Conservation (phyloP, 108 stramenopile genomes). For the Nannochloropsis gaditana region DNA sequence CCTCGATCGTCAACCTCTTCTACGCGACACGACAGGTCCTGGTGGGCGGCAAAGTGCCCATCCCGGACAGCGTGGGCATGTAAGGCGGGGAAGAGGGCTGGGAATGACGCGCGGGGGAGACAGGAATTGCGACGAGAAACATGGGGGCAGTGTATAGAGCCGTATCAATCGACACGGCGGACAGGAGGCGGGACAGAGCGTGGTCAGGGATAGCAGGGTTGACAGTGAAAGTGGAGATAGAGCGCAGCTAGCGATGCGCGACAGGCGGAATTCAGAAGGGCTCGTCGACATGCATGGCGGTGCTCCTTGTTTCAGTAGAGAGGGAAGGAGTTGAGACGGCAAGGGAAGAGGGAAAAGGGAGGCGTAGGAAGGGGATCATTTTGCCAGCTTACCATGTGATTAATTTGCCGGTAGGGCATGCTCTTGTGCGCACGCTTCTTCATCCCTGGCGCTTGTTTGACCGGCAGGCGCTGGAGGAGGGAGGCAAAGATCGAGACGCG, state of each 20-base stretch:
- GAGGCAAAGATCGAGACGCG: too few relatives aligned
- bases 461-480: too few relatives aligned
- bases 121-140: too few relatives aligned
- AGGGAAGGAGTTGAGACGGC: not conserved
- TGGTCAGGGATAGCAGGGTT: not conserved
- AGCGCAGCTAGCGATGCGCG: not conserved
- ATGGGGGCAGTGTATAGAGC: too few relatives aligned
- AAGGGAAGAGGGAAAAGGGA: not conserved
- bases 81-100: not conserved
- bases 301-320: not conserved
- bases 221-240: not conserved
- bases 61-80: not conserved
- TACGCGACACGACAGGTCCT: not conserved
- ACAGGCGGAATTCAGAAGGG: not conserved
- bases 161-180: too few relatives aligned
- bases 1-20: constrained; percentile 1
- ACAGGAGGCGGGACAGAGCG: not conserved
- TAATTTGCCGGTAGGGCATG: too few relatives aligned
- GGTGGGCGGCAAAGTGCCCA: not conserved
- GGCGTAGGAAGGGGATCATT: not conserved
- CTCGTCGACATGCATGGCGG: too few relatives aligned
- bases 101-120: too few relatives aligned
- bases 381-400: too few relatives aligned
- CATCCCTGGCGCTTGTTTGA: too few relatives aligned
- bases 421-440: too few relatives aligned